A percentile compares a stretch with the other conserved stretches of the same genome.
These are phyloP conservation scores for Kalanchoe fedtschenkoi DNA, from an alignment of 164 flowering plant species.

Conservation along the genomic window DNA sequence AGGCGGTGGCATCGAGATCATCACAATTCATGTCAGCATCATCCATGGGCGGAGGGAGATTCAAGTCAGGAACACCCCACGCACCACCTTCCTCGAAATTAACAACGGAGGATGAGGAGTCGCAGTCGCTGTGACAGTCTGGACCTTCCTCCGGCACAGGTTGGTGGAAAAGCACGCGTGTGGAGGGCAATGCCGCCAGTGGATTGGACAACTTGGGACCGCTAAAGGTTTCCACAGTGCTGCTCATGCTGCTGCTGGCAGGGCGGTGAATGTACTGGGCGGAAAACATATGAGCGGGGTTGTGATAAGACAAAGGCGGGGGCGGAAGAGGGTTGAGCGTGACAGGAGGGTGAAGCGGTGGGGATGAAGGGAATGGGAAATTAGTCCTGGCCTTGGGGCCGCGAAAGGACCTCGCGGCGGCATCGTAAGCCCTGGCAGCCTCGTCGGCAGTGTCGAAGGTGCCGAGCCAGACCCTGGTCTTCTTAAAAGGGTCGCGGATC, in stretches of 20 bases:
- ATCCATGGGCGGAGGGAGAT: conserved; percentile 24
- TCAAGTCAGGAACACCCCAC: conserved; percentile 40
- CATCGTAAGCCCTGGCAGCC: conserved; percentile 77
- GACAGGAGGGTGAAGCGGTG: neutral
- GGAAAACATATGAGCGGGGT: conserved; percentile 3
- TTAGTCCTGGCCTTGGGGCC: conserved; percentile 78
- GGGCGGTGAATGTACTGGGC: conserved; percentile 32
- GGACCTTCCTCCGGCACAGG: conserved; percentile 13
- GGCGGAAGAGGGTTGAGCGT: neutral
- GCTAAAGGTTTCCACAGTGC: conserved; percentile 65
- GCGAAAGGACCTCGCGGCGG: conserved; percentile 57
- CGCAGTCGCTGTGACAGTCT: conserved; percentile 45
- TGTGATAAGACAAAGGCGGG: neutral
- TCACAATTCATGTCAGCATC: neutral
- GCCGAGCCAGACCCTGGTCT: conserved; percentile 76
- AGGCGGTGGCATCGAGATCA: conserved; percentile 5
- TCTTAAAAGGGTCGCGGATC: conserved; percentile 76
- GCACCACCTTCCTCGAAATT: conserved; percentile 18
- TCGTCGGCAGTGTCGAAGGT: conserved; percentile 78
- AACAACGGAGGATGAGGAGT: conserved; percentile 42
- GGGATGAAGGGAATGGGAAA: conserved; percentile 26
- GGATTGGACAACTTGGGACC: conserved; percentile 24
- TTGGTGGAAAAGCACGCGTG: neutral
- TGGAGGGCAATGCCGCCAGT: neutral
- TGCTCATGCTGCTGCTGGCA: conserved; percentile 59